A percentile compares a stretch with the other conserved stretches of the same genome.
Conservation (phyloP, 306 rosid genomes). For the Urtica urens region DNA sequence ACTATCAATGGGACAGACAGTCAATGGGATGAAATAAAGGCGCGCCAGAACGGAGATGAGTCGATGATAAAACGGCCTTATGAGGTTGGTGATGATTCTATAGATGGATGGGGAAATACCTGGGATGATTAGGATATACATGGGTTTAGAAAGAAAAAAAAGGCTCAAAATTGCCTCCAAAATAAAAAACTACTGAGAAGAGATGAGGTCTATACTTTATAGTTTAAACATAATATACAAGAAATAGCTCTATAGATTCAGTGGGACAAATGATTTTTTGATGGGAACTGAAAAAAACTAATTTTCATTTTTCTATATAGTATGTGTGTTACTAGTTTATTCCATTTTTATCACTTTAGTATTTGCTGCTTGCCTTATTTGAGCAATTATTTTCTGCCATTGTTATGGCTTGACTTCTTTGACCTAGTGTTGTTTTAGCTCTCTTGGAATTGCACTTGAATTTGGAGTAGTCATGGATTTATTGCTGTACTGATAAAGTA, state of each 20-base stretch:
- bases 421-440: no score
- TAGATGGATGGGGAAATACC: conserved; percentile 16
- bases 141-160: no score
- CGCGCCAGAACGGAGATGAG: conserved; percentile 8
- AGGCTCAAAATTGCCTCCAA: background rate
- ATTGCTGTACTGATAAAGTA: background rate
- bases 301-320: background rate
- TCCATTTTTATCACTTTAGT: no score
- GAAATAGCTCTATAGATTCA: no score
- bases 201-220: no score
- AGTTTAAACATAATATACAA: no score
- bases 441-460: background rate
- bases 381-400: no score
- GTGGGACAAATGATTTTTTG: background rate
- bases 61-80: conserved; percentile 11
- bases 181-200: no score
- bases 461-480: background rate
- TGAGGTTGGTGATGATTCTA: conserved; percentile 10
- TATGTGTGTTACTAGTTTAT: no score
- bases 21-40: conserved; percentile 14
- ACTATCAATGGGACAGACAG: conserved; percentile 27
- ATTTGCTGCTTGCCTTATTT: no score
- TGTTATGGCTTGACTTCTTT: no score
- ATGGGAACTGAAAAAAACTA: background rate
- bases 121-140: conserved; percentile 20